phyloP scores from a whole-genome alignment of 2,329 filamentous ascomycete species.

The Bimuria novae-zelandiae region DNA sequence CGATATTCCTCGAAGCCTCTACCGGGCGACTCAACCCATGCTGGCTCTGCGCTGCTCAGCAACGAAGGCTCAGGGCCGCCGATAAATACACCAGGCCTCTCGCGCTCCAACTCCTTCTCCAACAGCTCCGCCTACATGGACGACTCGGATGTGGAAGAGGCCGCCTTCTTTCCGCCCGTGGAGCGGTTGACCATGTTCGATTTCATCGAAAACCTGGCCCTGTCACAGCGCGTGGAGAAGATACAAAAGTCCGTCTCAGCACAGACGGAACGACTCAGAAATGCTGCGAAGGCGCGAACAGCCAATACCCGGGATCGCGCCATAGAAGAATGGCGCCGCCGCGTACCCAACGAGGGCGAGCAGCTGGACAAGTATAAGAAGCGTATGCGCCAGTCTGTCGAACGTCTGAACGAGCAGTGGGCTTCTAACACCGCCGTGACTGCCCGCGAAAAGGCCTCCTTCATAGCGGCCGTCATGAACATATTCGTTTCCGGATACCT shows the following conservation, averaged over 20 bases:
- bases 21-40: conserved; percentile 33
- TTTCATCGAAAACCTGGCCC: conserved; percentile 86
- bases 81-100: conserved; percentile 60
- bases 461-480: conserved; percentile 95
- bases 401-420: conserved; percentile 83
- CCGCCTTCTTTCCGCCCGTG: conserved; percentile 71
- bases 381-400: conserved; percentile 87
- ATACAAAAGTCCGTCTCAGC: conserved; percentile 80
- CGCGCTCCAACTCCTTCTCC: conserved; percentile 81
- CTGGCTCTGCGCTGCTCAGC: conserved; percentile 35
- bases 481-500: conserved; percentile 96
- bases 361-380: conserved; percentile 88
- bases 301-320: conserved; percentile 83
- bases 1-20: conserved; percentile 26
- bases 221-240: conserved; percentile 89
- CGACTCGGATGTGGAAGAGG: conserved; percentile 75
- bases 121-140: conserved; percentile 84
- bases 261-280: conserved; percentile 84
- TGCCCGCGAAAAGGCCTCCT: conserved; percentile 88
- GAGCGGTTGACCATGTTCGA: conserved; percentile 92
- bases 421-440: conserved; percentile 89
- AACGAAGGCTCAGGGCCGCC: conserved; percentile 50
- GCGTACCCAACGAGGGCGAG: conserved; percentile 85
- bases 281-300: conserved; percentile 77
- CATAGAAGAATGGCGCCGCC: conserved; percentile 88